Evolutionary conservation across 2,329 filamentous ascomycete genomes (phyloP), one percentile per base, ranked within the genome.

Genomic region (Xylaria hypoxylon): DNA sequence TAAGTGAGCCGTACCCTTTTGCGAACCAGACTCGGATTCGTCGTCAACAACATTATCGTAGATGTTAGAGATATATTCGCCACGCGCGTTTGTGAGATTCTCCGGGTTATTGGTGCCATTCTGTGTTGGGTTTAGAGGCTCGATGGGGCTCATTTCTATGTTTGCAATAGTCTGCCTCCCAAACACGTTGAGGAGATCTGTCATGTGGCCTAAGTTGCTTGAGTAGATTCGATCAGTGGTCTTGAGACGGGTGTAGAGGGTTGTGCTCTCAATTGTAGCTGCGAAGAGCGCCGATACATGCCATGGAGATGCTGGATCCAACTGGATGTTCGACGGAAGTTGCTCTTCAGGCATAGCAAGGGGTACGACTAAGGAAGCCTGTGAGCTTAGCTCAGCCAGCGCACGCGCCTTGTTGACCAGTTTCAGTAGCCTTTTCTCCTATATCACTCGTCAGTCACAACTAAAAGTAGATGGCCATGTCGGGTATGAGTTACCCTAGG

Each of bases 131-230:
- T 77, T 64, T 24, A 71, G 78, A 11, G 74, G 74, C 69, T 63
- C 76, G 2, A 83, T 79, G 38, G 92, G 81, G 57, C 86, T 89
- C 81, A 96, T 88, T 64, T 89, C 86, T 53, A 97, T 82, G 67
- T 90, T 89, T 6, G 91, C 92, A 38, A 98, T 89, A 28, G 88
- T 91, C 74, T 94, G 93, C 67, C 89, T 91, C n/a, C 92, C 93
- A 64, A 91, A 89, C 33, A 88, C 85, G 71, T 93, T 94, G 59
- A 96, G 80, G 13, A 87, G 83, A 60, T 88, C 87, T 35, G 90
- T 86, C 51, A 95, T 79, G 57, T 89, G 85, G 44, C 86, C 84
- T 51, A 96, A 80, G 1, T 85, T 88, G 26, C 75, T 84, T 67
- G 80, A 80, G 71, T 77, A 82, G 68, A 72, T 77, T 3, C 77